Conservation (phyloP, 345 rosid species). For the Pistacia atlantica region DNA sequence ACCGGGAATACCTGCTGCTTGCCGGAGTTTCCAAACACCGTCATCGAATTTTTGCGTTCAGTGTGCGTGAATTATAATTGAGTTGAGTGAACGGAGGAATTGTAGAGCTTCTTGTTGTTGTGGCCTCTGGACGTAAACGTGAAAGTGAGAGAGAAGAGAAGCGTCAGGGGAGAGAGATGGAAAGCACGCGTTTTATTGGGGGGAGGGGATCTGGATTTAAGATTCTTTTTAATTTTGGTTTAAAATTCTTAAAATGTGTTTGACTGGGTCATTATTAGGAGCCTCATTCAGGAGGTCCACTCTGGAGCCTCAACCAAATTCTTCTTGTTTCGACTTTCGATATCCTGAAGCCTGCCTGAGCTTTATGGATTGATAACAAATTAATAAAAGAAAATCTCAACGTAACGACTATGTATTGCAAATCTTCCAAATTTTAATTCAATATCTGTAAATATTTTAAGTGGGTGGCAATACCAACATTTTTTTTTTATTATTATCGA, state of each 20-base stretch:
- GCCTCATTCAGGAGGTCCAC: background rate
- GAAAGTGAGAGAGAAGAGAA: background rate
- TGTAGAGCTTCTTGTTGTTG: too few species aligned
- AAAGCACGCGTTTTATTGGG: conserved; percentile 7
- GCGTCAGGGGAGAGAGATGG: conserved; percentile 1
- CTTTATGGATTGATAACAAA: too few species aligned
- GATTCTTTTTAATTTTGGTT: background rate
- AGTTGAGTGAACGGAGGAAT: background rate
- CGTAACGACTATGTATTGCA: too few species aligned
- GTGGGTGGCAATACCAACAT: too few species aligned
- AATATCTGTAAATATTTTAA: too few species aligned
- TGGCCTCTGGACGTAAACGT: too few species aligned
- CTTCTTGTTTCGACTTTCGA: too few species aligned
- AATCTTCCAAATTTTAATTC: too few species aligned
- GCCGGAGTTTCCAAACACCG: conserved; percentile 25
- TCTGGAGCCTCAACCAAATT: too few species aligned
- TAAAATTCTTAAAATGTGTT: background rate
- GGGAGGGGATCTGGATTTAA: background rate
- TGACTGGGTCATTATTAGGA: conserved; percentile 2
- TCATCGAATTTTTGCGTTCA: conserved; percentile 1
- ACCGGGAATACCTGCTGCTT: conserved; percentile 55
- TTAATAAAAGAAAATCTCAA: too few species aligned
- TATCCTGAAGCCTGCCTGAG: too few species aligned
- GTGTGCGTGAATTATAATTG: background rate
- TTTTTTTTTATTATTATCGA: too few species aligned